Evolutionary conservation across 495 filamentous ascomycete species (phyloP), one percentile per base, ranked within the genome.

Genomic region (Oleoguttula mirabilis): DNA sequence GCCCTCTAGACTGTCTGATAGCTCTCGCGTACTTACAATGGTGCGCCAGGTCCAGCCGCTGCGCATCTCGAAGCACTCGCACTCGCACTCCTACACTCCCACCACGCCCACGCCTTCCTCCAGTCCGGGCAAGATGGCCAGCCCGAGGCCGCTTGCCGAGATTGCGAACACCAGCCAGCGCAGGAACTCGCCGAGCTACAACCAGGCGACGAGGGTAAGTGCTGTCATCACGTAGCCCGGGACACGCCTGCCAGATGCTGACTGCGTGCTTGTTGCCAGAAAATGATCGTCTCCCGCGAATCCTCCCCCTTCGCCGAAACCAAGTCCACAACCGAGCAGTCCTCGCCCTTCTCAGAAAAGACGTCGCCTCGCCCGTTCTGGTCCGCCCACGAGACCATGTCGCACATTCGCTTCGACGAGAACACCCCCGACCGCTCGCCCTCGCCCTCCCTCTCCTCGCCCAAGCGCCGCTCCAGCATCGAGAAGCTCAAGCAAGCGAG

Each of bases 401-500:
- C 76, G 24, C 71, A 75, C 1, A 76, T 71, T 51, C 71, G 76
- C 22, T 73, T 72, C 49, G 73, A 68, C 45, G 85, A 93, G 57
- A 92, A 92, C 64, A 63, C 75, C 7, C 76, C 76, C 58, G 73
- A 64, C 11, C 39, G 39, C 21, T 47, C 48, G 2, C 44, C 49
- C 6, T 52, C 73, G 57, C 62, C 76, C 66, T 35, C 63, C 55
- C 22, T 76, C 81, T 10, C 76, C 75, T 14, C 77, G 78, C 16
- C 77, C 80, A 1, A 68, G 0, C 80, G 82, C 55, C 80, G 88
- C 48, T 79, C 85, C 4, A 95, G 88, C 10, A 79, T 96, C 42
- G 90, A 98, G 63, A 84, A 86, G 36, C 63, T 98, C 43, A 92
- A 95, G 66, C 80, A 81, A 50, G 86, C 82, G 3, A 94, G 88